A percentile compares a stretch with the other conserved stretches of the same genome.
phyloP scores from a whole-genome alignment of 208 protist genomes.

The Leptomonas seymouri region DNA sequence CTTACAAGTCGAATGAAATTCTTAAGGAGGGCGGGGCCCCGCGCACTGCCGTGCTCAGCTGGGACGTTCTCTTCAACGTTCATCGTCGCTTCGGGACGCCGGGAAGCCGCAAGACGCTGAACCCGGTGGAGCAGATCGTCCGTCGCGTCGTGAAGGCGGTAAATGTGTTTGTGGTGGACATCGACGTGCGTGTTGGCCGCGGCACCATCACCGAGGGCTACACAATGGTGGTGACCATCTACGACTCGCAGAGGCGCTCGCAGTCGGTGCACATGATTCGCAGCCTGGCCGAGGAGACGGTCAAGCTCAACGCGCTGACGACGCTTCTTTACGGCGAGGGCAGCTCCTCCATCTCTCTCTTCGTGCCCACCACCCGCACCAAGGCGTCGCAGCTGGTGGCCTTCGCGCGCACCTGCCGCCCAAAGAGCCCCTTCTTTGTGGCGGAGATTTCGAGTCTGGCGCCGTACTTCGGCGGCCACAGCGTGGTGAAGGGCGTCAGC shows the following conservation, averaged over 20 bases:
- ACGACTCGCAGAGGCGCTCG: slow-evolving; percentile 78
- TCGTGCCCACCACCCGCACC: slow-evolving; percentile 83
- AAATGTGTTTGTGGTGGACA: slow-evolving; percentile 91
- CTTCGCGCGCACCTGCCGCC: slow-evolving; percentile 87
- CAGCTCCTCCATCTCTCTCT: slow-evolving; percentile 88
- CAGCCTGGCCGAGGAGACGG: slow-evolving; percentile 82
- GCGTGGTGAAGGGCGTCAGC: slow-evolving; percentile 59
- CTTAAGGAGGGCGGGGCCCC: slow-evolving; percentile 32
- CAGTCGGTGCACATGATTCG: slow-evolving; percentile 90
- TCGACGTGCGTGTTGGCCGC: slow-evolving; percentile 86
- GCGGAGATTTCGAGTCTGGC: slow-evolving; percentile 77
- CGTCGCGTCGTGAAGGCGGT: slow-evolving; percentile 89
- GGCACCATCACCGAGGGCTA: slow-evolving; percentile 88
- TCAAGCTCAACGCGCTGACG: slow-evolving; percentile 84
- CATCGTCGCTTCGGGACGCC: slow-evolving; percentile 88
- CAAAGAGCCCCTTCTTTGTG: slow-evolving; percentile 92
- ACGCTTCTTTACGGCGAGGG: slow-evolving; percentile 90
- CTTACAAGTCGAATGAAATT: slow-evolving; percentile 35
- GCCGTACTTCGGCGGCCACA: slow-evolving; percentile 70
- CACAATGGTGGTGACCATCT: slow-evolving; percentile 93
- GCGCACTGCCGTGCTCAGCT: slow-evolving; percentile 67
- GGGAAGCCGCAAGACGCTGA: slow-evolving; percentile 81
- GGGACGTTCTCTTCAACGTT: slow-evolving; percentile 82
- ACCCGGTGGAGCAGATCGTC: slow-evolving; percentile 89
- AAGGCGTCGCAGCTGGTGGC: slow-evolving; percentile 78